Evolutionary conservation across 345 rosid genomes (phyloP).

Genomic region (Bruguiera parviflora): DNA sequence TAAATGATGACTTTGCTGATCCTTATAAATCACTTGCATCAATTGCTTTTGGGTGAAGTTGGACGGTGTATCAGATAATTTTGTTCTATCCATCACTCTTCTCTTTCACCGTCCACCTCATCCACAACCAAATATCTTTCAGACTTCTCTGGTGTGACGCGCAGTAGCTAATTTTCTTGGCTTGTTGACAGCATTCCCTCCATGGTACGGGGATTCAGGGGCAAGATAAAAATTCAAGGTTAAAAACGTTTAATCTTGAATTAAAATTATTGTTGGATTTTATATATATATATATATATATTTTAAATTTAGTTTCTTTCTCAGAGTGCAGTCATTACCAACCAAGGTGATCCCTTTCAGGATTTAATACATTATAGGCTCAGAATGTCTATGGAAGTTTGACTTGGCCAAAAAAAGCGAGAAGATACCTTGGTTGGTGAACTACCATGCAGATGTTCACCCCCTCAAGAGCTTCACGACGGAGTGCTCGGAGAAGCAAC

Average conservation of each 20-base stretch:
- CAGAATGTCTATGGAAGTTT: background rate
- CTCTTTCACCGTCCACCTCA: background rate
- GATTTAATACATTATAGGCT: background rate
- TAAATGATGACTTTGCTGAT: too few species aligned
- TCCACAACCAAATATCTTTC: background rate
- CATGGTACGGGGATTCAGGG: too few species aligned
- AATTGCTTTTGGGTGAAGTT: too few species aligned
- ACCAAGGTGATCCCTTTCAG: background rate
- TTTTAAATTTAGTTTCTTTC: background rate
- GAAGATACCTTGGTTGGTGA: conserved; percentile 82
- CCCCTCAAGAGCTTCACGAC: conserved; percentile 90
- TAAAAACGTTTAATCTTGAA: too few species aligned
- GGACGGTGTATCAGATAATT: too few species aligned
- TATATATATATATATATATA: too few species aligned
- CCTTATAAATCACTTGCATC: too few species aligned
- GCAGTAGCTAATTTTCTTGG: too few species aligned
- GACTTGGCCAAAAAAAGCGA: background rate
- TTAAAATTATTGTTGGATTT: background rate
- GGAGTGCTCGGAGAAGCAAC: conserved; percentile 74
- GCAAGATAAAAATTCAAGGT: too few species aligned
- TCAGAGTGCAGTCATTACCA: background rate
- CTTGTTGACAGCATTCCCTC: too few species aligned
- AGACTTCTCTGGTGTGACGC: background rate
- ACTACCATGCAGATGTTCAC: conserved; percentile 86
- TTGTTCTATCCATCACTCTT: background rate